Conservation (phyloP, 495 filamentous ascomycete species). For the Penicillium egyptiacum region DNA sequence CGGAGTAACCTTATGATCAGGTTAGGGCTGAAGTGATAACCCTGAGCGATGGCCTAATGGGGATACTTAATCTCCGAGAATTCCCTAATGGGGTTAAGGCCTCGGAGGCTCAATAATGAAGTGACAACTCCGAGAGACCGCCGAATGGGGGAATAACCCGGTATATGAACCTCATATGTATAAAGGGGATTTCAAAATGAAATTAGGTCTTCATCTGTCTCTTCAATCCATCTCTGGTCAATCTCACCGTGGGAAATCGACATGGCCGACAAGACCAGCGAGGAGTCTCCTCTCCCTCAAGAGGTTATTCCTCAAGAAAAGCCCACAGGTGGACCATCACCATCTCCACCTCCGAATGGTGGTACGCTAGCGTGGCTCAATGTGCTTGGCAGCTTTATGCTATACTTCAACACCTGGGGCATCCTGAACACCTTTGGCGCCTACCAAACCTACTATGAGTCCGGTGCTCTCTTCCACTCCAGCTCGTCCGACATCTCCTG, state of each 20-base stretch:
- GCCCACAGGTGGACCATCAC: background rate
- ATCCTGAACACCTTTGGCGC: slow-evolving; percentile 53
- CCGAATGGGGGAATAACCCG: no score
- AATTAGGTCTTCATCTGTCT: background rate
- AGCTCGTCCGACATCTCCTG: slow-evolving; percentile 48
- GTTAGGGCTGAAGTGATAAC: background rate
- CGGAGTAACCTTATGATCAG: background rate
- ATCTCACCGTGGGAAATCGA: background rate
- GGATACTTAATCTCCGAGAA: background rate
- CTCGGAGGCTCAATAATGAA: no score
- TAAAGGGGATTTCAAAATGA: background rate
- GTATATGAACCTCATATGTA: no score
- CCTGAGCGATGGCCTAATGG: background rate
- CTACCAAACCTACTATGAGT: slow-evolving; percentile 52
- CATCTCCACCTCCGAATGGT: slow-evolving; percentile 23
- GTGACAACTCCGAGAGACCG: no score
- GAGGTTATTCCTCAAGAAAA: background rate
- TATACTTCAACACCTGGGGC: slow-evolving; percentile 41
- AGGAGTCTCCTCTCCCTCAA: background rate
- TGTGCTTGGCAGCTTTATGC: slow-evolving; percentile 25
- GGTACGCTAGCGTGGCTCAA: slow-evolving; percentile 32
- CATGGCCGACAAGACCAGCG: background rate
- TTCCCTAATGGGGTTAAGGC: background rate
- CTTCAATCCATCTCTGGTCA: background rate
- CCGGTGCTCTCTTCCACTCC: slow-evolving; percentile 20